Evolutionary conservation across 2,329 filamentous ascomycete genomes (phyloP).

Genomic region (Geosmithia morbida): DNA sequence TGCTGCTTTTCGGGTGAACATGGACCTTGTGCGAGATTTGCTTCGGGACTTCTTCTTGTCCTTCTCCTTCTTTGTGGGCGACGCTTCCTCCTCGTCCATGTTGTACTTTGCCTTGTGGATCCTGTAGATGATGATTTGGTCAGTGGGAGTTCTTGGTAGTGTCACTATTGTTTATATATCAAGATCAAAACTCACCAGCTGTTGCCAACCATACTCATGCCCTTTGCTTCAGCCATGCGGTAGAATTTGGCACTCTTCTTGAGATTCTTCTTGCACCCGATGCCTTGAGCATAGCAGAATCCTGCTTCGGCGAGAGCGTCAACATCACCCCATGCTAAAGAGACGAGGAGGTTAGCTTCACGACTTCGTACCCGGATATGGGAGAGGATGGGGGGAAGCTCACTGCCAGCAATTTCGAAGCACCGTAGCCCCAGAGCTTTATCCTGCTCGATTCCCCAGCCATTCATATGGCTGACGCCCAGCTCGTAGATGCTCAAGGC

Average conservation of each 20-base stretch:
- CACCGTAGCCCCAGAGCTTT: constrained; percentile 76
- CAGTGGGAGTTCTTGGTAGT: too few species aligned
- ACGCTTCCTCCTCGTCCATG: constrained; percentile 41
- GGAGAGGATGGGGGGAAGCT: constrained; percentile 15
- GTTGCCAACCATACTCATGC: constrained; percentile 95
- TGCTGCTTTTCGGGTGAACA: constrained; percentile 42
- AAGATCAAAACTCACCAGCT: constrained; percentile 60
- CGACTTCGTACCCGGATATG: background rate
- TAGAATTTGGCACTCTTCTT: constrained; percentile 91
- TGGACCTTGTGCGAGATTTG: constrained; percentile 61
- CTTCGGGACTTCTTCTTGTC: constrained; percentile 52
- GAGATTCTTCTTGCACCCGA: constrained; percentile 90
- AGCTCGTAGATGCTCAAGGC: constrained; percentile 93
- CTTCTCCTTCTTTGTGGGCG: constrained; percentile 18
- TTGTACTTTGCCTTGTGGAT: constrained; percentile 90
- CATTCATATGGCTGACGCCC: constrained; percentile 93
- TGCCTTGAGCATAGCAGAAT: constrained; percentile 87
- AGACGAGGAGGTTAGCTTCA: background rate
- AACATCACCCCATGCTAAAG: constrained; percentile 72
- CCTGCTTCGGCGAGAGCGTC: constrained; percentile 90
- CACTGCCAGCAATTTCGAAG: constrained; percentile 87
- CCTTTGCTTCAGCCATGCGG: constrained; percentile 77
- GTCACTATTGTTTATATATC: too few species aligned
- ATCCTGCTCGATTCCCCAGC: constrained; percentile 93
- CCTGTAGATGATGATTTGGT: constrained; percentile 31